A percentile compares a stretch with the other conserved stretches of the same genome.
These are phyloP conservation scores for Tolypocladium album DNA, from an alignment of 2,329 filamentous ascomycete genomes.

Conservation along the genomic window DNA sequence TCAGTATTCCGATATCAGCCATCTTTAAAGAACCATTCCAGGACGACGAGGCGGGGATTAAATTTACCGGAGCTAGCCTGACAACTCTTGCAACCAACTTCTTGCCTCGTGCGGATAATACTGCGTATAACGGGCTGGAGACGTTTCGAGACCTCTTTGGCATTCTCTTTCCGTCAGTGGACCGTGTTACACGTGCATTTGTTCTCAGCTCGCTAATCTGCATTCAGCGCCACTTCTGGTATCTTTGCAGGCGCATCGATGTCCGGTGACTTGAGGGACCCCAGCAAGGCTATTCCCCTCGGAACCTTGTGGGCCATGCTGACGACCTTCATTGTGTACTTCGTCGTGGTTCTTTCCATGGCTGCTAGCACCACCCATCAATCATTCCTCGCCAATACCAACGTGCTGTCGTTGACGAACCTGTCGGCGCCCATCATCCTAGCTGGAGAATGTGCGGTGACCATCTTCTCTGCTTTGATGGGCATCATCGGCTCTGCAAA, in stretches of 20 bases:
- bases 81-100: slow-evolving; percentile 66
- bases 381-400: slow-evolving; percentile 64
- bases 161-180: slow-evolving; percentile 59
- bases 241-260: slow-evolving; percentile 71
- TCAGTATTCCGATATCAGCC: slow-evolving; percentile 76
- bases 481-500: slow-evolving; percentile 79
- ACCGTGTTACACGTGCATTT: slow-evolving; percentile 6
- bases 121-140: slow-evolving; percentile 49
- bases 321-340: slow-evolving; percentile 66
- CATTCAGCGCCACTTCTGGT: slow-evolving; percentile 34
- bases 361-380: slow-evolving; percentile 63
- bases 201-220: slow-evolving; percentile 7
- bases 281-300: slow-evolving; percentile 73
- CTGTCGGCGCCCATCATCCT: slow-evolving; percentile 64
- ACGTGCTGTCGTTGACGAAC: slow-evolving; percentile 74
- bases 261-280: slow-evolving; percentile 76
- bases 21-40: slow-evolving; percentile 57
- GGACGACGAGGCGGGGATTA: slow-evolving; percentile 48
- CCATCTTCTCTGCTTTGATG: slow-evolving; percentile 80
- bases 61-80: slow-evolving; percentile 68
- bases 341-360: slow-evolving; percentile 68
- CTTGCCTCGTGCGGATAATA: slow-evolving; percentile 55
- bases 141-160: slow-evolving; percentile 78
- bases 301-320: slow-evolving; percentile 72
- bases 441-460: slow-evolving; percentile 71